Percentiles rank a stretch among this genome's conserved stretches.
These are phyloP conservation scores for Verbena officinalis DNA, from an alignment of 257 asterid species.

Conservation along the genomic window DNA sequence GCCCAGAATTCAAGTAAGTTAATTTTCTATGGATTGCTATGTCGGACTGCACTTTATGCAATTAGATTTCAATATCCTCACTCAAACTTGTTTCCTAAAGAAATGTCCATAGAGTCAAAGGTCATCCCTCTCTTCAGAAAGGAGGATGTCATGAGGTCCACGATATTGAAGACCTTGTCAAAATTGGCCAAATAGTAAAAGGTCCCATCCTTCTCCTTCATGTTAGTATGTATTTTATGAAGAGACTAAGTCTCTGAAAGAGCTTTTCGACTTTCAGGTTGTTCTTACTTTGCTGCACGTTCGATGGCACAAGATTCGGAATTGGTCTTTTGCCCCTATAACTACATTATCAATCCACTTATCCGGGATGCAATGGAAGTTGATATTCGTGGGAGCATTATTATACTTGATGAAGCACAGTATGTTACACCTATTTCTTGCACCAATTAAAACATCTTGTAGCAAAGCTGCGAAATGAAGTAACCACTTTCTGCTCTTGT, in stretches of 20 bases:
- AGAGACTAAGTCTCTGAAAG: conserved; percentile 34
- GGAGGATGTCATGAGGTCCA: conserved; percentile 98
- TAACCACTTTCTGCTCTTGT: conserved; percentile 9
- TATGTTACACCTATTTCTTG: conserved; percentile 48
- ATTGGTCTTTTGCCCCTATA: conserved; percentile 92
- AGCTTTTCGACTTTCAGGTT: conserved; percentile 62
- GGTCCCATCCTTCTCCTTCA: conserved; percentile 46
- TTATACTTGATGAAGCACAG: conserved; percentile 99
- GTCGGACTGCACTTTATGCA: conserved; percentile 10
- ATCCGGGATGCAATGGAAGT: conserved; percentile 93
- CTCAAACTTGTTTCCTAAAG: conserved; percentile 43
- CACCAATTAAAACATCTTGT: conserved; percentile 13
- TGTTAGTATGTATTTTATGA: conserved; percentile 13
- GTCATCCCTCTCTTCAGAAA: conserved; percentile 87
- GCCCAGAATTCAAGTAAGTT: conserved; percentile 85
- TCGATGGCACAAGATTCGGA: conserved; percentile 86
- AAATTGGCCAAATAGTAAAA: conserved; percentile 83
- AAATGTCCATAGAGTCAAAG: conserved; percentile 76
- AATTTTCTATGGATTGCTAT: conserved; percentile 11
- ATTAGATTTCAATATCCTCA: conserved; percentile 27
- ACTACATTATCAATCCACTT: conserved; percentile 78
- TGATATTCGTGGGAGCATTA: conserved; percentile 64
- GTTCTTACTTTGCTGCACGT: conserved; percentile 92
- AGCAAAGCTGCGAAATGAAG: conserved; percentile 18
- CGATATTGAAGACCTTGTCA: conserved; percentile 98